Conservation (phyloP, 257 asterid genomes). For the Prunella vulgaris region DNA sequence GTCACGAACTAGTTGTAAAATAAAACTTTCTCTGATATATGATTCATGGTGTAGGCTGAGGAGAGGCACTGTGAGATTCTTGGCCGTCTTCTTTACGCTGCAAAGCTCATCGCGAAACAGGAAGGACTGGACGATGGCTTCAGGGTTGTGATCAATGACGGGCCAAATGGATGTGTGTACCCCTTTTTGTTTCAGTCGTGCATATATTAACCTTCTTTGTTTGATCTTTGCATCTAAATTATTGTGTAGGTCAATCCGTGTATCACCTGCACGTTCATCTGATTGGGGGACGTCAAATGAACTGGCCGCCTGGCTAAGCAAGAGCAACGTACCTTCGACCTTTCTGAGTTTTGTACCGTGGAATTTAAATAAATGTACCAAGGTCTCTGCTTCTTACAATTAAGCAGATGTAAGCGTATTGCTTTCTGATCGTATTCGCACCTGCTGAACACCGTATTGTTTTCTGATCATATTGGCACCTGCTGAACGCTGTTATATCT, state of each 20-base stretch:
- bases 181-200: not conserved
- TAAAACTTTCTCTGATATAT: not conserved
- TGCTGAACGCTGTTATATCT: not conserved
- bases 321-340: no score
- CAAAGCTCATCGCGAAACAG: constrained; percentile 83
- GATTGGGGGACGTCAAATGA: constrained; percentile 93
- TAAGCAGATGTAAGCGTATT: not conserved
- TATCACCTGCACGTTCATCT: constrained; percentile 92
- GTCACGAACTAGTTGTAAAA: no score
- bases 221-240: constrained; percentile 11
- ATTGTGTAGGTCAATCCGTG: constrained; percentile 72
- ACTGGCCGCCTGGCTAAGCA: constrained; percentile 95
- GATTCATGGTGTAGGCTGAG: constrained; percentile 55
- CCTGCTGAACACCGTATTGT: not conserved
- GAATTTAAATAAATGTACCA: constrained; percentile 9
- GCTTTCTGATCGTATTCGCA: not conserved
- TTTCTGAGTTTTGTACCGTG: not conserved
- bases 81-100: constrained; percentile 76
- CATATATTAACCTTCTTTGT: not conserved
- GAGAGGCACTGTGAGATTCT: constrained; percentile 73
- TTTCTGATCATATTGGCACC: not conserved
- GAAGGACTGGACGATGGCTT: constrained; percentile 86
- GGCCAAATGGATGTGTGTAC: constrained; percentile 75
- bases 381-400: constrained; percentile 11
- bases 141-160: constrained; percentile 87